Conservation (phyloP, 2,329 filamentous ascomycete genomes). For the Byssothecium circinans region DNA sequence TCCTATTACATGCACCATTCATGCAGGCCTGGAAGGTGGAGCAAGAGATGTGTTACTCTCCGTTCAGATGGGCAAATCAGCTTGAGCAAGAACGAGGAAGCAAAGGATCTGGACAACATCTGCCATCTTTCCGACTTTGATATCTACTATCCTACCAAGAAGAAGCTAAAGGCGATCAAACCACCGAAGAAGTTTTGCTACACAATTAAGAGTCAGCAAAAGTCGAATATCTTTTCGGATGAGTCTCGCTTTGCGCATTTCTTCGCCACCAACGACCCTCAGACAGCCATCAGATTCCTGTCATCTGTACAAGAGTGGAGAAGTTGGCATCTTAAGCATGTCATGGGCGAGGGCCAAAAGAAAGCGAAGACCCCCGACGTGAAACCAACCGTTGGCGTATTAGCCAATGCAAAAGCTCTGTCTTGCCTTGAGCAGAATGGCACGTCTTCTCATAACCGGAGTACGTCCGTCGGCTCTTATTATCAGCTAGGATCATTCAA, state of each 20-base stretch:
- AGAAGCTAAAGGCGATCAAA: slow-evolving; percentile 70
- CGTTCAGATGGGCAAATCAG: slow-evolving; percentile 70
- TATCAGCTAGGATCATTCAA: slow-evolving; percentile 67
- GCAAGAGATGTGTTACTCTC: slow-evolving; percentile 78
- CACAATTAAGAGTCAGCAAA: slow-evolving; percentile 90
- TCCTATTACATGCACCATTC: slow-evolving; percentile 78
- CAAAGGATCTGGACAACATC: slow-evolving; percentile 68
- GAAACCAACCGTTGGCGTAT: slow-evolving; percentile 28
- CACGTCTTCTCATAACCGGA: slow-evolving; percentile 28
- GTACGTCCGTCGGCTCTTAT: slow-evolving; percentile 53
- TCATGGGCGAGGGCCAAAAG: slow-evolving; percentile 60
- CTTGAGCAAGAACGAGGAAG: slow-evolving; percentile 69
- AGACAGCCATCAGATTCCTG: slow-evolving; percentile 69
- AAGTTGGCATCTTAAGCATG: slow-evolving; percentile 86
- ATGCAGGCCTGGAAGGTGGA: slow-evolving; percentile 82
- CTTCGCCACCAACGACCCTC: slow-evolving; percentile 76
- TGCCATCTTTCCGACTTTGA: slow-evolving; percentile 93
- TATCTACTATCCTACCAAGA: slow-evolving; percentile 75
- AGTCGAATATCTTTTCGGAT: slow-evolving; percentile 77
- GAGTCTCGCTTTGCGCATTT: slow-evolving; percentile 90
- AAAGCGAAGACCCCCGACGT: slow-evolving; percentile 37
- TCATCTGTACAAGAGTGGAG: slow-evolving; percentile 76
- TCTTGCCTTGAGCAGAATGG: slow-evolving; percentile 18
- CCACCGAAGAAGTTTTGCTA: slow-evolving; percentile 85
- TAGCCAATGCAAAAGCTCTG: slow-evolving; percentile 4